Conservation (phyloP, 1,284 basidiomycete species). For the Marasmius oreades region DNA sequence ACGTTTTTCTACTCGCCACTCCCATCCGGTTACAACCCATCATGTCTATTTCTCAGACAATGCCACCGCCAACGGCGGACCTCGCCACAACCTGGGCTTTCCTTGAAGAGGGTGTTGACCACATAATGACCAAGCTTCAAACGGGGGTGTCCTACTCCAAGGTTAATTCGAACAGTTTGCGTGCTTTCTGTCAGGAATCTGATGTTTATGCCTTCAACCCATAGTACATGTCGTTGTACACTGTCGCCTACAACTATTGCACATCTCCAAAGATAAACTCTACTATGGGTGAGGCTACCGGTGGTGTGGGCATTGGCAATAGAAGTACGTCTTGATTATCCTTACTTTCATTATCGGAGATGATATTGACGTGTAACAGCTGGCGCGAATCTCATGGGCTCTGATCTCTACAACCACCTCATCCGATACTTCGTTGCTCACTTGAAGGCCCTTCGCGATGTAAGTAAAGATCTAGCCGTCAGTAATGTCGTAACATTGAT, state of each 20-base stretch:
- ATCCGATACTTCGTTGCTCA: slow-evolving; percentile 81
- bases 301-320: slow-evolving; percentile 34
- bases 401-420: slow-evolving; percentile 88
- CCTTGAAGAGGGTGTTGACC: slow-evolving; percentile 86
- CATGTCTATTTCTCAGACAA: slow-evolving; percentile 16
- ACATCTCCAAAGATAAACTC: slow-evolving; percentile 81
- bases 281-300: slow-evolving; percentile 32
- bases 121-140: slow-evolving; percentile 87
- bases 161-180: slow-evolving; percentile 10
- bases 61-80: slow-evolving; percentile 45
- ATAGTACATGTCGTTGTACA: slow-evolving; percentile 88
- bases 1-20: neutral
- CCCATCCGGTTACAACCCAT: neutral
- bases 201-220: slow-evolving; percentile 1
- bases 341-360: slow-evolving; percentile 18
- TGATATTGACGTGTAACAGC: slow-evolving; percentile 37
- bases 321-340: slow-evolving; percentile 47
- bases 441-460: slow-evolving; percentile 62
- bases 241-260: slow-evolving; percentile 93
- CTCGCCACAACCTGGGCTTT: slow-evolving; percentile 85
- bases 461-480: slow-evolving; percentile 28
- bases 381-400: slow-evolving; percentile 89
- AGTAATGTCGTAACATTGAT: neutral
- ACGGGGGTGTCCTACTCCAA: slow-evolving; percentile 88
- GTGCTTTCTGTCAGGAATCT: neutral